Base-by-base conservation (phyloP, 768 basidiomycete species). In the Amyloporia xantha region DNA sequence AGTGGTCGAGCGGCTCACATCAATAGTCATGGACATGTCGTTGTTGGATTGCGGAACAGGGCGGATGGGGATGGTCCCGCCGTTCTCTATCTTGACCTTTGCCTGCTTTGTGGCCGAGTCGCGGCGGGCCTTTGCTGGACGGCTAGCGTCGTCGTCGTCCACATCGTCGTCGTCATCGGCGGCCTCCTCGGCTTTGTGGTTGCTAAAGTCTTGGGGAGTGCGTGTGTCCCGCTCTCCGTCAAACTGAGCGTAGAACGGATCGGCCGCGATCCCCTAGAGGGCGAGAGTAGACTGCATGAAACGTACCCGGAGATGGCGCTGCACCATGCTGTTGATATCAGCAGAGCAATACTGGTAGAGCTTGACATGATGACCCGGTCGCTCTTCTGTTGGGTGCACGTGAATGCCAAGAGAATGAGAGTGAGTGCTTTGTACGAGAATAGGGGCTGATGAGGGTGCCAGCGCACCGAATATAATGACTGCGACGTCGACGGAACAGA, bases 401-500 rank as follows among this genome's bases (percentile, higher is more conserved):
- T 33, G 30, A 7, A 33, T 44, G 50, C 50, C 35, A 44, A 39
- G 44, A 47, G 19, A 41, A 4, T 13, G 30, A 7, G 30, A 33
- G 15, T 15, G 38, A 17, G 38, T 21, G 38, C 19, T 44, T 21
- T 17, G 51, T 40, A 39, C 27, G 47, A 36, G 25, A 41, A 26
- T 21, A 48, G 44, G 25, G 47, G 43, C 42, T 47, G 55, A 59
- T n/a, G n/a, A 21, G 45, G 19, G 17, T n/a, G 68, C 67, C 19
- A 43, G 38, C 7, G 61, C 41, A 81, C 83, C 88, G 54, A 91
- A 90, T 64, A 91, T 87, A 64, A 91, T 86, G 63, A 91, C 87
- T 4, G 86, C 86, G 36, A 91, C 86, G 59, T 91, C 88, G 57
- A 91, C 89, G 12, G 86, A 88, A 64, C 89, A 91, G 36, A 91